Evolutionary conservation across 1,284 basidiomycete genomes (phyloP).

Genomic region (Stygiomarasmius scandens): DNA sequence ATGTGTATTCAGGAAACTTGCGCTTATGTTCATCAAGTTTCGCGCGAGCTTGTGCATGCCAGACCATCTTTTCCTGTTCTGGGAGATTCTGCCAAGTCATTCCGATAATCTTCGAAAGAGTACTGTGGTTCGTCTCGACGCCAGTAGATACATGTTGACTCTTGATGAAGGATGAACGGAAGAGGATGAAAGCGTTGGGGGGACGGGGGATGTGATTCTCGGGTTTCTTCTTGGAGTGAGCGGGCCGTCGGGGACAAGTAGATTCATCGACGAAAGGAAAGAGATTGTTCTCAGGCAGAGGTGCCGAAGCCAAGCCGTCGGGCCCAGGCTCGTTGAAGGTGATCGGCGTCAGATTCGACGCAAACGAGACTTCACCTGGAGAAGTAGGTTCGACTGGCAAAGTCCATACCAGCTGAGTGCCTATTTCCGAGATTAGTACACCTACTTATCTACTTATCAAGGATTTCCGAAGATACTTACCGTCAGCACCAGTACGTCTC

Average conservation of each 20-base stretch:
- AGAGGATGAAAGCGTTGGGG: constrained; percentile 89
- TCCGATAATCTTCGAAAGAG: constrained; percentile 72
- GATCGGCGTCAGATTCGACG: constrained; percentile 59
- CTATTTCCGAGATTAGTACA: too few relatives aligned
- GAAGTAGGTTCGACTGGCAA: constrained; percentile 47
- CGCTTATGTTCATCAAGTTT: constrained; percentile 69
- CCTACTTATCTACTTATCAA: too few relatives aligned
- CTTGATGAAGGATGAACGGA: constrained; percentile 80
- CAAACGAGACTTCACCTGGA: constrained; percentile 53
- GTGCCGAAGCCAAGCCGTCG: constrained; percentile 12
- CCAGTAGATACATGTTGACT: constrained; percentile 73
- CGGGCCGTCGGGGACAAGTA: constrained; percentile 29
- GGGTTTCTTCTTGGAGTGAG: constrained; percentile 64
- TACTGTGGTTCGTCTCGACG: constrained; percentile 81
- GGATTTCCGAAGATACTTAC: too few relatives aligned
- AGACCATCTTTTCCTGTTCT: constrained; percentile 67
- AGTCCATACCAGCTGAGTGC: constrained; percentile 55
- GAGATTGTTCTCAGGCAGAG: constrained; percentile 41
- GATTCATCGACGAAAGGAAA: constrained; percentile 39
- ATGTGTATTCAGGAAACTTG: constrained; percentile 72
- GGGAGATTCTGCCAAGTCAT: constrained; percentile 75
- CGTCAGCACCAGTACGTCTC: too few relatives aligned
- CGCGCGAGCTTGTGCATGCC: constrained; percentile 67
- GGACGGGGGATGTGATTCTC: constrained; percentile 83
- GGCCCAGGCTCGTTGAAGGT: constrained; percentile 53